Evolutionary conservation across 2,329 filamentous ascomycete genomes (phyloP).

Genomic region (Trichophyton equinum): DNA sequence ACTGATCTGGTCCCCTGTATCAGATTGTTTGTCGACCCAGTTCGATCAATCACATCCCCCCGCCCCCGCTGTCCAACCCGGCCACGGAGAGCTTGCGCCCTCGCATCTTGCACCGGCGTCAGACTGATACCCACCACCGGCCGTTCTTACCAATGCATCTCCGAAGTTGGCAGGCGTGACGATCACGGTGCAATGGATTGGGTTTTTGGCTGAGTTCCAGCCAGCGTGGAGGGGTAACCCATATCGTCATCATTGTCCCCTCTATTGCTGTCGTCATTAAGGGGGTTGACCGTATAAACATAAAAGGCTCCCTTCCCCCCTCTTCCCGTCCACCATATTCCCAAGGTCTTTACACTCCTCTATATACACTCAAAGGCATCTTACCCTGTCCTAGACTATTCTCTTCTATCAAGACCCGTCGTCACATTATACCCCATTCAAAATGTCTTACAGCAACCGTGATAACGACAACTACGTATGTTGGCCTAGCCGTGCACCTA

Average conservation of each 20-base stretch:
- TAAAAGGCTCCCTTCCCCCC: neutral
- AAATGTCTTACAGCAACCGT: conserved; percentile 11
- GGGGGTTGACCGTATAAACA: neutral
- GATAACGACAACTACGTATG: conserved; percentile 8
- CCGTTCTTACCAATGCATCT: neutral
- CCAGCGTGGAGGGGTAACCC: neutral
- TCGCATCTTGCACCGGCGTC: neutral
- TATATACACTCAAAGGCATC: neutral
- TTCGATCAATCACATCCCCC: conserved; percentile 3
- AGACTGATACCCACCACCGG: neutral
- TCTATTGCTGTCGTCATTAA: neutral
- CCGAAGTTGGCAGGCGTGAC: conserved; percentile 4
- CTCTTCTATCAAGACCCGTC: neutral
- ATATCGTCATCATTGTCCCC: neutral
- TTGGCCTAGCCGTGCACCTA: neutral
- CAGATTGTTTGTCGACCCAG: neutral
- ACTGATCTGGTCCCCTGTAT: neutral
- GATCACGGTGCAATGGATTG: conserved; percentile 3
- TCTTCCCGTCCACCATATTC: neutral
- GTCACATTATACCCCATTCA: neutral
- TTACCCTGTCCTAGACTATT: neutral
- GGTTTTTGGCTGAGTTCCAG: neutral
- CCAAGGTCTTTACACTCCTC: neutral
- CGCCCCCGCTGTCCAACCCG: neutral
- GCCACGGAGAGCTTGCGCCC: neutral